These are phyloP conservation scores for Aureobasidium musti DNA, from an alignment of 2,329 filamentous ascomycete genomes.

Conservation along the genomic window DNA sequence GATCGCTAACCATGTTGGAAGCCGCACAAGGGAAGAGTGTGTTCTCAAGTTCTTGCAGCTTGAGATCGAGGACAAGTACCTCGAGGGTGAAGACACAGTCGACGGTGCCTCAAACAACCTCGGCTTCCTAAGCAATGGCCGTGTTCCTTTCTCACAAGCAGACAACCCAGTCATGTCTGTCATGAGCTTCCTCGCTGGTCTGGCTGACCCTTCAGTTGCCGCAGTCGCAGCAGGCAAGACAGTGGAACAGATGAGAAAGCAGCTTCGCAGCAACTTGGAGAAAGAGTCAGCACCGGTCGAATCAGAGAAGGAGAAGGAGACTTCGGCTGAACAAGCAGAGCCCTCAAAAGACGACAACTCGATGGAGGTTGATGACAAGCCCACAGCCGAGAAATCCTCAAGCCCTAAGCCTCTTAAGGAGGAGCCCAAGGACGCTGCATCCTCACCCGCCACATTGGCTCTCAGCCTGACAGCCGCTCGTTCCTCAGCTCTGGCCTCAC, in stretches of 20 bases:
- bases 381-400: constrained; percentile 39
- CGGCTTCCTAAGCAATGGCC: constrained; percentile 68
- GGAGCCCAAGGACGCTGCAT: constrained; percentile 45
- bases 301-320: constrained; percentile 54
- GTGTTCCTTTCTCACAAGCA: constrained; percentile 84
- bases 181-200: constrained; percentile 86
- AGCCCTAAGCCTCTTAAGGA: constrained; percentile 49
- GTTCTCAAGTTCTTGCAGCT: constrained; percentile 94
- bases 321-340: constrained; percentile 43
- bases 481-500: constrained; percentile 83
- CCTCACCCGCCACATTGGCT: constrained; percentile 67
- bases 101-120: constrained; percentile 63
- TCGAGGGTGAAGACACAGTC: constrained; percentile 68
- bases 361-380: constrained; percentile 64
- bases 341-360: constrained; percentile 60
- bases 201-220: constrained; percentile 86
- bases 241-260: constrained; percentile 80
- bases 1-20: constrained; percentile 89
- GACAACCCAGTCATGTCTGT: constrained; percentile 98
- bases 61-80: constrained; percentile 96
- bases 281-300: constrained; percentile 55
- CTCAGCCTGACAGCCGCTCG: constrained; percentile 84
- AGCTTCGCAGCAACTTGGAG: constrained; percentile 76
- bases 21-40: constrained; percentile 90
- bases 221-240: constrained; percentile 88